These are phyloP conservation scores for Trichoderma koningii DNA, from an alignment of 2,329 filamentous ascomycete genomes.

Conservation along the genomic window DNA sequence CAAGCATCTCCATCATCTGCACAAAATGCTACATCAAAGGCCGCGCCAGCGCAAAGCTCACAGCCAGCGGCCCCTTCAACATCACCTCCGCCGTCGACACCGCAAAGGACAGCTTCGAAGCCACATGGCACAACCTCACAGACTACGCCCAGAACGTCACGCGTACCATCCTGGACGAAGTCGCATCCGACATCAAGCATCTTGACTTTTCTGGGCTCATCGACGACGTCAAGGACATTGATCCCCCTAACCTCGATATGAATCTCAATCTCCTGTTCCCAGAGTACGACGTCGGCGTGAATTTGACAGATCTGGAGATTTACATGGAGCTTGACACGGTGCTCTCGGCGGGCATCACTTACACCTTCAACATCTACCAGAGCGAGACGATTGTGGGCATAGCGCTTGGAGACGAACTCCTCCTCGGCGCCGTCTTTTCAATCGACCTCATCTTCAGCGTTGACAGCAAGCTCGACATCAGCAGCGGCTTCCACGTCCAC, in stretches of 20 bases:
- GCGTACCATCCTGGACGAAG: conserved; percentile 33
- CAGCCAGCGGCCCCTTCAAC: conserved; percentile 47
- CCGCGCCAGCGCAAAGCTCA: conserved; percentile 46
- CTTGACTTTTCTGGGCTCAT: conserved; percentile 33
- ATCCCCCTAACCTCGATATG: conserved; percentile 43
- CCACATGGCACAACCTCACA: conserved; percentile 41
- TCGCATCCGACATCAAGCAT: conserved; percentile 29
- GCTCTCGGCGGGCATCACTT: conserved; percentile 46
- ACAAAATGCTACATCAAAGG: conserved; percentile 53
- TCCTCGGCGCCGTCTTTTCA: conserved; percentile 51
- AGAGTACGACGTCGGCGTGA: conserved; percentile 46
- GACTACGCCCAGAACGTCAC: conserved; percentile 35
- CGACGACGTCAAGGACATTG: conserved; percentile 31
- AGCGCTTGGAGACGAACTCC: conserved; percentile 41
- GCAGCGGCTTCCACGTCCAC: conserved; percentile 57
- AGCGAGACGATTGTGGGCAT: conserved; percentile 50
- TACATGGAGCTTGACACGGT: conserved; percentile 52
- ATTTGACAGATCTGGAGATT: conserved; percentile 55
- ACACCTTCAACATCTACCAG: conserved; percentile 52
- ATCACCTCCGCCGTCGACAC: conserved; percentile 34
- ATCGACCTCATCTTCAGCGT: conserved; percentile 56
- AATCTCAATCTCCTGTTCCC: conserved; percentile 49
- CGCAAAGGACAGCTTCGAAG: conserved; percentile 38
- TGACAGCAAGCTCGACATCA: conserved; percentile 51
- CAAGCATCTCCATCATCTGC: conserved; percentile 30